phyloP scores from a whole-genome alignment of 192 early-diverging fungal genomes.

The Umbelopsis sp. region DNA sequence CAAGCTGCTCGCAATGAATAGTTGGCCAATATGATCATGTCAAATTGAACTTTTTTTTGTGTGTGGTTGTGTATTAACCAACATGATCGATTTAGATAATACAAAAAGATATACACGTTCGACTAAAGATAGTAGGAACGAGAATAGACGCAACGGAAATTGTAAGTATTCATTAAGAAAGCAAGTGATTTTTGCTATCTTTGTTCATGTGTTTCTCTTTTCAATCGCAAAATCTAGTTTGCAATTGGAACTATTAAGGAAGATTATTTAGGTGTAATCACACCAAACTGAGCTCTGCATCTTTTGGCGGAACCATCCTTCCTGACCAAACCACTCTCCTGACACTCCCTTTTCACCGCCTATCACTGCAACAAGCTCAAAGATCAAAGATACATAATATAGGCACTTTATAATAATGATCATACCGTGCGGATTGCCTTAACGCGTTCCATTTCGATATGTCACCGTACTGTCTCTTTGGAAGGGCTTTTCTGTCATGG shows the following conservation, averaged over 20 bases:
- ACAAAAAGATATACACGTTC: constrained; percentile 83
- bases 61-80: neutral
- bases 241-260: constrained; percentile 98
- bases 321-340: neutral
- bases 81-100: constrained; percentile 53
- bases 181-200: constrained; percentile 26
- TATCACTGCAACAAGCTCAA: neutral
- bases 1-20: no score
- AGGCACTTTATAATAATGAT: neutral
- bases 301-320: constrained; percentile 1
- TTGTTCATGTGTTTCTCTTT: constrained; percentile 13
- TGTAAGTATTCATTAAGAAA: constrained; percentile 55
- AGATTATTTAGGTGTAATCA: constrained; percentile 87
- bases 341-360: neutral
- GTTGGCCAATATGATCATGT: no score
- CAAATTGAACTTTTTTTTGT: no score
- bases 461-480: no score
- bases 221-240: constrained; percentile 55
- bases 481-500: neutral
- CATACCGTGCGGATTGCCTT: neutral
- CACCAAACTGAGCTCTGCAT: constrained; percentile 25
- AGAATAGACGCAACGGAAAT: constrained; percentile 92
- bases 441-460: neutral
- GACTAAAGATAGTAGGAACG: constrained; percentile 89
- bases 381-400: neutral